phyloP scores from a whole-genome alignment of 2,329 filamentous ascomycete species.

The Hymenoscyphus albidus region DNA sequence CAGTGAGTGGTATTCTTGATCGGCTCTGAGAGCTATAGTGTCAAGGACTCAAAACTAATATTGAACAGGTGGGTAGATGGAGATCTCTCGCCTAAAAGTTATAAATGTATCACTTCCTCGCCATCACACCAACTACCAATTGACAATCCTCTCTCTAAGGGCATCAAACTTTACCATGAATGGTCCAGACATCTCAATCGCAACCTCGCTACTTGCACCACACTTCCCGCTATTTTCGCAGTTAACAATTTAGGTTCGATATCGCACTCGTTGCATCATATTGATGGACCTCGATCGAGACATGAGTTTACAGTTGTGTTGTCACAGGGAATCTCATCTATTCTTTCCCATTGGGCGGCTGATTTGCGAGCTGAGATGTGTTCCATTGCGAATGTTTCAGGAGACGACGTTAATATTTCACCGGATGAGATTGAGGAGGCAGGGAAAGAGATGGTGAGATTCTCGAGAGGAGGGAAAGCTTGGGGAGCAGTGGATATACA shows the following conservation, averaged over 20 bases:
- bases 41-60: too few species aligned
- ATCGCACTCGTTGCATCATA: not conserved
- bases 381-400: not conserved
- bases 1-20: not conserved
- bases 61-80: not conserved
- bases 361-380: not conserved
- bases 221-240: not conserved
- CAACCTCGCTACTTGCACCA: not conserved
- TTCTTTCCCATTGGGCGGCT: not conserved
- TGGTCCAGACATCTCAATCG: not conserved
- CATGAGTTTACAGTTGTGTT: not conserved
- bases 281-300: not conserved
- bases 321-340: not conserved
- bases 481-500: not conserved
- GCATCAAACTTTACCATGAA: not conserved
- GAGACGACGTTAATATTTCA: not conserved
- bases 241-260: not conserved
- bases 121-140: not conserved
- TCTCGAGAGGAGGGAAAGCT: not conserved
- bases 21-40: too few species aligned
- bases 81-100: not conserved
- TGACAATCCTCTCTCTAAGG: not conserved
- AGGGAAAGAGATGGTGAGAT: not conserved
- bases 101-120: not conserved
- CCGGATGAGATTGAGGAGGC: not conserved